Conservation (phyloP, 2,329 filamentous ascomycete genomes). For the Exophiala lecanii-corni region DNA sequence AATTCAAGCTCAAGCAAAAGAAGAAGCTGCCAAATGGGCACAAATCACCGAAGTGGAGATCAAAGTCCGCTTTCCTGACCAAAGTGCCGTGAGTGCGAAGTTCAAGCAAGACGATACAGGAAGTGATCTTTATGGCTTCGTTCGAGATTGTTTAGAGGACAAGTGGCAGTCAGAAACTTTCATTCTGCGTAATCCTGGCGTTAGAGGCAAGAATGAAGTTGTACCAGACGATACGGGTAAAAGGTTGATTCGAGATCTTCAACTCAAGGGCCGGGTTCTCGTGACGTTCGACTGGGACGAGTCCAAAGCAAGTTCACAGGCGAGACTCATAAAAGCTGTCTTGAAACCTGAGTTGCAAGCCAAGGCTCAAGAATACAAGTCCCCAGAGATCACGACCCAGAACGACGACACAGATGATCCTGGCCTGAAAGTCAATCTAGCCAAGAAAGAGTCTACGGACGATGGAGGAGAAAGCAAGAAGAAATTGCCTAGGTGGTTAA, state of each 20-base stretch:
- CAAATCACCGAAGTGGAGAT: constrained; percentile 65
- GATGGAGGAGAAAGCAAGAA: constrained; percentile 33
- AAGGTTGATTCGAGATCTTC: constrained; percentile 65
- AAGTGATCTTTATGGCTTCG: constrained; percentile 67
- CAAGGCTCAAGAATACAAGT: constrained; percentile 62
- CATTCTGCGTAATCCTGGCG: constrained; percentile 60
- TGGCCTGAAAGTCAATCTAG: constrained; percentile 26
- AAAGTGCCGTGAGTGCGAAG: constrained; percentile 69
- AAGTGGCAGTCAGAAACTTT: constrained; percentile 58
- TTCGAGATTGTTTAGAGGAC: constrained; percentile 63
- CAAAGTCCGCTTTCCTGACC: constrained; percentile 83
- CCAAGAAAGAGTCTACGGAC: constrained; percentile 35
- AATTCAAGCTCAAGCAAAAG: constrained; percentile 63
- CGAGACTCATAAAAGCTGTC: constrained; percentile 51
- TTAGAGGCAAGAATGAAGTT: constrained; percentile 44
- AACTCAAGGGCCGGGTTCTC: constrained; percentile 65
- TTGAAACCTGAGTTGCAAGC: constrained; percentile 58
- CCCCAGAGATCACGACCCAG: constrained; percentile 51
- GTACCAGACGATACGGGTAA: constrained; percentile 30
- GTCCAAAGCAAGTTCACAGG: constrained; percentile 54
- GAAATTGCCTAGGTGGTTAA: constrained; percentile 66
- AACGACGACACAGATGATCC: constrained; percentile 38
- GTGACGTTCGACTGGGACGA: constrained; percentile 70
- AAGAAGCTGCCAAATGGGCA: constrained; percentile 61
- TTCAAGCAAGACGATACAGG: constrained; percentile 66